These are phyloP conservation scores for Ceratobasidium papillatum DNA, from an alignment of 1,284 basidiomycete species.

Conservation along the genomic window DNA sequence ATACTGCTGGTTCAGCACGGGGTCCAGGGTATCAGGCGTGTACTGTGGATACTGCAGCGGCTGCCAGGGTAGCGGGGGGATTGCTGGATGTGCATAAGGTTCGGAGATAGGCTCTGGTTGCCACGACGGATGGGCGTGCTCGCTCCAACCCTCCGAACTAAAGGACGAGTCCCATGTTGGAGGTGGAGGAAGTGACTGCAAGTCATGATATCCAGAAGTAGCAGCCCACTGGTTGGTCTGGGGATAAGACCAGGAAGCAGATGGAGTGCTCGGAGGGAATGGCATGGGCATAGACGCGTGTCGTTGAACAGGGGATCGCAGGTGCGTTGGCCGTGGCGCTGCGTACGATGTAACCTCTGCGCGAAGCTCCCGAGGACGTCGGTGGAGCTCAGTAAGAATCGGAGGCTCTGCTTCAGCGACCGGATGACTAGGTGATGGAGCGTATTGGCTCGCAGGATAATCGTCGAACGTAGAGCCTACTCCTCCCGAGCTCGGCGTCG, in stretches of 20 bases:
- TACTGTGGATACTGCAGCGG: slow-evolving; percentile 17
- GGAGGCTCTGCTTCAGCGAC: slow-evolving; percentile 24
- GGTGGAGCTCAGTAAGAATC: slow-evolving; percentile 37
- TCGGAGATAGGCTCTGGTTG: background rate
- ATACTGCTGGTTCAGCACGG: slow-evolving; percentile 7
- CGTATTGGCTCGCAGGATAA: slow-evolving; percentile 20
- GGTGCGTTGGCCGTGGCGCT: background rate
- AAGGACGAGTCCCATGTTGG: slow-evolving; percentile 33
- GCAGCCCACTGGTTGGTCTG: slow-evolving; percentile 3
- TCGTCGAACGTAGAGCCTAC: slow-evolving; percentile 8
- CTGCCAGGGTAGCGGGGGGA: slow-evolving; percentile 39
- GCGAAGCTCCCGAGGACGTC: slow-evolving; percentile 30
- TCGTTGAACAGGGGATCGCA: slow-evolving; percentile 24
- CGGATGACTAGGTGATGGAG: slow-evolving; percentile 26
- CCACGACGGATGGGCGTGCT: slow-evolving; percentile 6
- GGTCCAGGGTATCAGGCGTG: slow-evolving; percentile 25
- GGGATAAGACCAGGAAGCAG: slow-evolving; percentile 28
- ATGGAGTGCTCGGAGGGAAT: background rate
- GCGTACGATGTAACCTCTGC: slow-evolving; percentile 21
- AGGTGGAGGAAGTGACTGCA: slow-evolving; percentile 22
- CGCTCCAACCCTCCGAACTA: slow-evolving; percentile 33
- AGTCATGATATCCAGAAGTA: slow-evolving; percentile 30
- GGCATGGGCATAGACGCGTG: slow-evolving; percentile 31
- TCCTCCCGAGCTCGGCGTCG: slow-evolving; percentile 34
- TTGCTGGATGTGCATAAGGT: slow-evolving; percentile 31